A percentile compares a stretch with the other conserved stretches of the same genome.
phyloP scores from a whole-genome alignment of 2,329 filamentous ascomycete species.

The Lachnellula hyalina region DNA sequence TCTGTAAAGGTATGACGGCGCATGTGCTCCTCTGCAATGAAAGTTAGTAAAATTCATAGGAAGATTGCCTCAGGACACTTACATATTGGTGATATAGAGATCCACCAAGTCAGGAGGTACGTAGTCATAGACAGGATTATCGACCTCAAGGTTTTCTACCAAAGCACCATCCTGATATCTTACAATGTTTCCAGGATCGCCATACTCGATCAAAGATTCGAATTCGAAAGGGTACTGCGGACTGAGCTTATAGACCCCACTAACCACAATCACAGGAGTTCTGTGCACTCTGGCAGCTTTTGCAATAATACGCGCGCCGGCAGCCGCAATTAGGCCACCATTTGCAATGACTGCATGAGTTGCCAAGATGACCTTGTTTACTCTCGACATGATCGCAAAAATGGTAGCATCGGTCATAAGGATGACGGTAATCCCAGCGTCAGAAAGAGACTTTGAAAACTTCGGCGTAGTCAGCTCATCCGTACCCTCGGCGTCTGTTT shows the following conservation, averaged over 20 bases:
- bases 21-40: conserved; percentile 54
- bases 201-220: conserved; percentile 79
- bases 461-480: conserved; percentile 38
- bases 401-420: conserved; percentile 79
- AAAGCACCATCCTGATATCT: conserved; percentile 74
- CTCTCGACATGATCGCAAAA: conserved; percentile 89
- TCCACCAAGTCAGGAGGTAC: conserved; percentile 71
- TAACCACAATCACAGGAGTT: conserved; percentile 81
- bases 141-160: conserved; percentile 71
- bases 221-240: conserved; percentile 83
- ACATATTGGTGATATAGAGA: conserved; percentile 82
- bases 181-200: conserved; percentile 71
- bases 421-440: conserved; percentile 75
- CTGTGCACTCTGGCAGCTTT: conserved; percentile 77
- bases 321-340: conserved; percentile 77
- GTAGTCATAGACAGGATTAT: conserved; percentile 77
- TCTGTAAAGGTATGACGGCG: conserved; percentile 65
- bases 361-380: conserved; percentile 90
- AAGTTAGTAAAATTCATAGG: conserved; percentile 19
- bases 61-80: conserved; percentile 34
- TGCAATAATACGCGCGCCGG: conserved; percentile 78
- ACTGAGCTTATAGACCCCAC: conserved; percentile 89
- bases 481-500: conserved; percentile 38
- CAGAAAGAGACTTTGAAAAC: conserved; percentile 72
- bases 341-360: conserved; percentile 85